phyloP scores from a whole-genome alignment of 257 asterid species.

The Lycium barbarum region DNA sequence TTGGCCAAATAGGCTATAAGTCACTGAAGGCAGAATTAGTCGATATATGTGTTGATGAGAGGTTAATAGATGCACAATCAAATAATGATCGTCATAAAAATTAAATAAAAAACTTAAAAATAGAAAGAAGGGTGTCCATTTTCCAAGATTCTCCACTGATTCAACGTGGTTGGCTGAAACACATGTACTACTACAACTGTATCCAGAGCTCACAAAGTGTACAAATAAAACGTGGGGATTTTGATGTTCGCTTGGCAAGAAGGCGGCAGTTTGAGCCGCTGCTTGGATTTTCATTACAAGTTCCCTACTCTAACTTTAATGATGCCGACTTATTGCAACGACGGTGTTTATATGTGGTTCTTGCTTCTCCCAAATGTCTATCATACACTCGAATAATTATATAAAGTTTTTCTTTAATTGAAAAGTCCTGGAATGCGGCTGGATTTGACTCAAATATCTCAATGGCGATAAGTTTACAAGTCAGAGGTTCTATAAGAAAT shows the following conservation, averaged over 20 bases:
- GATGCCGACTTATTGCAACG: constrained; percentile 17
- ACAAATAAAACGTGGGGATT: constrained; percentile 29
- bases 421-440: constrained; percentile 27
- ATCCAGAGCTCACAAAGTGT: not conserved
- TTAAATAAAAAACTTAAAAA: not conserved
- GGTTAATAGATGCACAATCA: not conserved
- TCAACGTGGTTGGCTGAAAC: constrained; percentile 35
- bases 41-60: too few relatives aligned
- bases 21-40: too few relatives aligned
- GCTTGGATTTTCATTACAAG: constrained; percentile 25
- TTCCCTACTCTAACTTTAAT: not conserved
- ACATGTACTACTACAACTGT: not conserved
- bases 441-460: constrained; percentile 25
- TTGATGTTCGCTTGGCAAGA: not conserved
- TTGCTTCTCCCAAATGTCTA: not conserved
- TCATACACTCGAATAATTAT: not conserved
- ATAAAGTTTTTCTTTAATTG: not conserved
- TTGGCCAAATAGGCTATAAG: too few relatives aligned
- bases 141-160: constrained; percentile 16
- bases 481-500: not conserved
- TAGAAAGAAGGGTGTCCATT: not conserved
- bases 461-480: not conserved
- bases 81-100: not conserved
- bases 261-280: constrained; percentile 33
- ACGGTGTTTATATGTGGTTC: constrained; percentile 9